A percentile compares a stretch with the other conserved stretches of the same genome.
Evolutionary conservation across 1,284 basidiomycete genomes (phyloP).

Genomic region (Agroathelia rolfsii): DNA sequence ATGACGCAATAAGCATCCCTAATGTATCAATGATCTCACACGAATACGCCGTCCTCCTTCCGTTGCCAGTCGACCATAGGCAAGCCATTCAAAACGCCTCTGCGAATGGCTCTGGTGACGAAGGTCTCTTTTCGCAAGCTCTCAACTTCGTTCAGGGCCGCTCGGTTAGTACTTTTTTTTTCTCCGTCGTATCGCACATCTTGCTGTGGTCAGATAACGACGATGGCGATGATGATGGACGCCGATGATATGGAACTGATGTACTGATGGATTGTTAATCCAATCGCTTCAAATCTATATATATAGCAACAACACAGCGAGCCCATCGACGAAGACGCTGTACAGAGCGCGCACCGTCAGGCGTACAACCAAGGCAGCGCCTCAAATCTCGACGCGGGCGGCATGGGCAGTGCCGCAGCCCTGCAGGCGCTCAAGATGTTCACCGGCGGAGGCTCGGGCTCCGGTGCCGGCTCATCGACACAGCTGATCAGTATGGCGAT

Average conservation of each 20-base stretch:
- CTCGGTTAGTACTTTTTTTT: conserved; percentile 29
- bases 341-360: conserved; percentile 49
- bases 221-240: no score
- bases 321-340: conserved; percentile 58
- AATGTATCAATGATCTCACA: no score
- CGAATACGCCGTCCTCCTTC: background rate
- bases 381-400: conserved; percentile 40
- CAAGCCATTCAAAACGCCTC: conserved; percentile 43
- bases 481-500: conserved; percentile 77
- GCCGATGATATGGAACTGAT: no score
- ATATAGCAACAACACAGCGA: conserved; percentile 39
- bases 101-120: conserved; percentile 39
- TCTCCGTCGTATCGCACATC: no score
- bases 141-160: conserved; percentile 41
- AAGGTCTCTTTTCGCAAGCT: conserved; percentile 41
- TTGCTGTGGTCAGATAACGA: no score
- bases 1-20: no score
- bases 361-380: conserved; percentile 48
- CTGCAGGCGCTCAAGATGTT: conserved; percentile 57
- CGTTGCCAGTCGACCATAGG: conserved; percentile 55
- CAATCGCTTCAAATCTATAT: conserved; percentile 1
- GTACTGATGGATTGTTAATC: background rate
- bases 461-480: conserved; percentile 35
- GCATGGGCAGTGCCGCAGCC: conserved; percentile 69
- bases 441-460: conserved; percentile 36